Percentiles rank a stretch among this genome's conserved stretches.
phyloP scores from a whole-genome alignment of 805 yeast genomes.

The Ogataea wickerhamii region DNA sequence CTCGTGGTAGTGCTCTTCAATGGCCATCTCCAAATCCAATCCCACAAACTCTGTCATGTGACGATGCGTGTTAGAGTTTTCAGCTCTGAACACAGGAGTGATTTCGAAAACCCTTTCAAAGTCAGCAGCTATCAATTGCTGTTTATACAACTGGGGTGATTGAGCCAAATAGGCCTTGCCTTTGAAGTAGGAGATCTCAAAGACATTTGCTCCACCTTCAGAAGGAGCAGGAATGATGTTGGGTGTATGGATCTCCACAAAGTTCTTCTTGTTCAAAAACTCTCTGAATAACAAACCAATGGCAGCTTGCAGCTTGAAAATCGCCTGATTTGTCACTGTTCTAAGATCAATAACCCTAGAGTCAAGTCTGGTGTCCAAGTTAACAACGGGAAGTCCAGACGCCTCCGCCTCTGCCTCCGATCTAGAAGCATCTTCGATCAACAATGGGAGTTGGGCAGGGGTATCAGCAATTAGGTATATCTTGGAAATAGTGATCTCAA shows the following conservation, averaged over 20 bases:
- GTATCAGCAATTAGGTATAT: constrained; percentile 79
- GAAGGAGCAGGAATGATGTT: constrained; percentile 92
- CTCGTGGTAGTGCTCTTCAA: constrained; percentile 98
- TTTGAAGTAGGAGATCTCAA: constrained; percentile 90
- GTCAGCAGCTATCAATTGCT: constrained; percentile 96
- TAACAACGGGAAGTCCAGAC: constrained; percentile 86
- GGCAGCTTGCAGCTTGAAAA: constrained; percentile 89
- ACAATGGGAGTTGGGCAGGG: constrained; percentile 87
- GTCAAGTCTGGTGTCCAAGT: constrained; percentile 94
- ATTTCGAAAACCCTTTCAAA: constrained; percentile 94
- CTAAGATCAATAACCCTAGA: constrained; percentile 94
- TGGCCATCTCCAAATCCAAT: constrained; percentile 95
- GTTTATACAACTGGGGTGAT: constrained; percentile 97
- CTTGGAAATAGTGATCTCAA: constrained; percentile 75
- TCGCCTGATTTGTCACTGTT: constrained; percentile 96
- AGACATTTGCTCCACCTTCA: constrained; percentile 97
- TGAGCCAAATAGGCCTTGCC: constrained; percentile 93
- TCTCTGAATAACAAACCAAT: constrained; percentile 87
- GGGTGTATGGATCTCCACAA: constrained; percentile 94
- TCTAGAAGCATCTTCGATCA: constrained; percentile 95
- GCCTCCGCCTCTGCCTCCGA: constrained; percentile 93
- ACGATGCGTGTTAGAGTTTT: constrained; percentile 97
- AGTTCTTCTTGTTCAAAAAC: constrained; percentile 61
- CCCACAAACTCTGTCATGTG: constrained; percentile 99
- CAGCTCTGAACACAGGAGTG: constrained; percentile 99